These are phyloP conservation scores for Dioscorea cayenensis DNA, from an alignment of 116 monocot species.

Conservation along the genomic window DNA sequence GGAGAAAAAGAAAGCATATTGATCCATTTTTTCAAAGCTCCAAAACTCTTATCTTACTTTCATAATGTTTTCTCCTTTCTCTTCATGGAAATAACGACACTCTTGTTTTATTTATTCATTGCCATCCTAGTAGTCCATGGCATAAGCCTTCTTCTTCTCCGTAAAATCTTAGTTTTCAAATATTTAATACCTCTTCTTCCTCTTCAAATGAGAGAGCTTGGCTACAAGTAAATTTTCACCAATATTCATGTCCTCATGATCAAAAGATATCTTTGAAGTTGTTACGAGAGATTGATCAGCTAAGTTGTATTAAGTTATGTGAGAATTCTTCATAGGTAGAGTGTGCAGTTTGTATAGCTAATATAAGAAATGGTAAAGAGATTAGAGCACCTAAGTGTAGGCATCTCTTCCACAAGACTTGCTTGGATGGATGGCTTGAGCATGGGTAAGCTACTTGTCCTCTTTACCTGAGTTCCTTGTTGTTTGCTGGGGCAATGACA, in stretches of 20 bases:
- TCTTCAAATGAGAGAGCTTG: neutral
- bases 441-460: constrained; percentile 14
- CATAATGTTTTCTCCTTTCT: neutral
- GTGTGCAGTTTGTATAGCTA: constrained; percentile 23
- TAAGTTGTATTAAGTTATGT: neutral
- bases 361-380: constrained; percentile 22
- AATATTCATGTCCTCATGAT: neutral
- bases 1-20: too few species aligned
- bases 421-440: constrained; percentile 33
- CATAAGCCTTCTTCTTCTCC: neutral
- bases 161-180: neutral
- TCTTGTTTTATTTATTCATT: neutral
- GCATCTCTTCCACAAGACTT: constrained; percentile 18
- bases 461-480: constrained; percentile 15
- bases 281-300: neutral
- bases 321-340: neutral
- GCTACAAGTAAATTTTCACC: neutral
- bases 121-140: neutral
- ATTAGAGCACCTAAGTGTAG: constrained; percentile 11
- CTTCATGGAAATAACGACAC: neutral
- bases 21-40: too few species aligned
- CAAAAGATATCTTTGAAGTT: neutral
- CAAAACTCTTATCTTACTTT: too few species aligned
- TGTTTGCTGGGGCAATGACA: neutral
- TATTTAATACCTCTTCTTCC: neutral